These are phyloP conservation scores for Singerocomus rubriflavus DNA, from an alignment of 1,284 basidiomycete genomes.

Conservation along the genomic window DNA sequence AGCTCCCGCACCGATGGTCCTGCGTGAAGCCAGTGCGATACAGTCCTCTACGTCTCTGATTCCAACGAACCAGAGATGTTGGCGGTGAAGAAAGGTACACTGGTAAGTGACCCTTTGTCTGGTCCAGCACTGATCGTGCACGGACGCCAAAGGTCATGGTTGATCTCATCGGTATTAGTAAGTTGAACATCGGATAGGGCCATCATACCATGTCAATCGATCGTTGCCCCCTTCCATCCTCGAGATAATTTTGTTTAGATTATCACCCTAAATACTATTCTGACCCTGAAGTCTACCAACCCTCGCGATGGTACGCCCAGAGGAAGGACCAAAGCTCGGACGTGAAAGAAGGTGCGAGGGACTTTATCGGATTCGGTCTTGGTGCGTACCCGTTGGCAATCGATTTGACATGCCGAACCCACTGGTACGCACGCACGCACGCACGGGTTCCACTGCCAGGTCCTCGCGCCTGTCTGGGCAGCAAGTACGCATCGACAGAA, in stretches of 20 bases:
- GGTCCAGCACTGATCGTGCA: neutral
- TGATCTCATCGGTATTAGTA: neutral
- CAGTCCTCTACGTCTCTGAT: neutral
- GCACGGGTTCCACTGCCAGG: neutral
- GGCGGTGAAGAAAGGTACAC: neutral
- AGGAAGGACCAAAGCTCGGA: neutral
- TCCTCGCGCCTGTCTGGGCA: neutral
- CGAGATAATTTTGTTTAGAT: neutral
- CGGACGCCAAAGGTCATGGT: neutral
- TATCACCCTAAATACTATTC: neutral
- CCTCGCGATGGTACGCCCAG: neutral
- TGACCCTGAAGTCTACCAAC: neutral
- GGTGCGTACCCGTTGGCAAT: neutral
- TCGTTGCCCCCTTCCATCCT: no score
- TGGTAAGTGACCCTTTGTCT: neutral
- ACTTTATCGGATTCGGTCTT: neutral
- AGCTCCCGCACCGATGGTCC: neutral
- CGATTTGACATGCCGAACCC: neutral
- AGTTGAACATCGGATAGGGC: neutral
- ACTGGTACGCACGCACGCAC: no score
- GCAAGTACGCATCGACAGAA: constrained; percentile 1
- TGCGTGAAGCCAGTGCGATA: neutral
- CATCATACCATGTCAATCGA: neutral
- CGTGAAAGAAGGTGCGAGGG: neutral
- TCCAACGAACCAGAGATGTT: neutral